phyloP scores from a whole-genome alignment of 129 eudicot species.

The Flaveria linearis region DNA sequence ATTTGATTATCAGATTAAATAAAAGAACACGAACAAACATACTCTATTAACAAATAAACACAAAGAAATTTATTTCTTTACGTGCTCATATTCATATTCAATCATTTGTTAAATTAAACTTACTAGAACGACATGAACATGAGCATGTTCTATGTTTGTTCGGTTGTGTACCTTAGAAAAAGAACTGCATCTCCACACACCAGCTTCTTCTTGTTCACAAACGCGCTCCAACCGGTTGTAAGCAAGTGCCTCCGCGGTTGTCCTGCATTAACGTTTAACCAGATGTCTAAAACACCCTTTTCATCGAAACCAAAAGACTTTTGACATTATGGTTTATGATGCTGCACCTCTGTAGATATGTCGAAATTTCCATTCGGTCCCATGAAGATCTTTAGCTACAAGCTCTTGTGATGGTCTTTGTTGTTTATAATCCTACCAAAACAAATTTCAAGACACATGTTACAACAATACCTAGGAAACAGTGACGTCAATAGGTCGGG shows the following conservation, averaged over 20 bases:
- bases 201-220: constrained; percentile 93
- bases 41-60: no score
- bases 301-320: neutral
- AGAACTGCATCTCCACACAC: constrained; percentile 98
- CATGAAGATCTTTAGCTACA: constrained; percentile 91
- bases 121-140: neutral
- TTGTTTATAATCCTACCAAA: constrained; percentile 71
- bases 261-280: constrained; percentile 48
- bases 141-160: neutral
- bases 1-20: no score
- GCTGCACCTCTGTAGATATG: constrained; percentile 82
- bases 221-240: constrained; percentile 99
- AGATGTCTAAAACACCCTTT: neutral
- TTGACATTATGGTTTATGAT: neutral
- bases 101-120: no score
- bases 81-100: no score
- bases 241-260: constrained; percentile 97
- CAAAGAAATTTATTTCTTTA: no score
- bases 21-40: no score
- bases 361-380: constrained; percentile 86
- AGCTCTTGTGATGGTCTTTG: constrained; percentile 98
- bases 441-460: neutral
- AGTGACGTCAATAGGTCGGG: neutral
- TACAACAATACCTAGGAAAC: neutral
- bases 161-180: constrained; percentile 62